phyloP scores from a whole-genome alignment of 306 rosid species.

The Corylus heterophylla region DNA sequence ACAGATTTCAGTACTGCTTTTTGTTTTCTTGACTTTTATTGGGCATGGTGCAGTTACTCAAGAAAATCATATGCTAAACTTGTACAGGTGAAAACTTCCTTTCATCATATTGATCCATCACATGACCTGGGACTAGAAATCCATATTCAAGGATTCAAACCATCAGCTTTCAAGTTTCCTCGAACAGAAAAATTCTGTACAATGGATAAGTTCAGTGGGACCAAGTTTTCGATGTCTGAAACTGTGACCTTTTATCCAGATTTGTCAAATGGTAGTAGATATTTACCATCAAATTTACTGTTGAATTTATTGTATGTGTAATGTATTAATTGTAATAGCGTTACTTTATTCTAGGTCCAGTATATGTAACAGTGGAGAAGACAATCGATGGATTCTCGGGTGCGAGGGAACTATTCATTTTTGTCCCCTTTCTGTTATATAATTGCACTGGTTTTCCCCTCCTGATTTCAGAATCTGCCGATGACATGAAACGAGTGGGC shows the following conservation, averaged over 20 bases:
- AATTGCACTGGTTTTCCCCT: conserved; percentile 85
- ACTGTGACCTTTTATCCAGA: conserved; percentile 54
- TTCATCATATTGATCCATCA: conserved; percentile 87
- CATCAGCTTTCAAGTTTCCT: conserved; percentile 66
- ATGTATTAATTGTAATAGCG: conserved; percentile 26
- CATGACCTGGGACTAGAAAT: conserved; percentile 82
- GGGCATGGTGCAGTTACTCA: conserved; percentile 11
- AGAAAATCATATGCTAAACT: conserved; percentile 11
- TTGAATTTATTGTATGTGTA: conserved; percentile 13
- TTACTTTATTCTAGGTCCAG: conserved; percentile 53
- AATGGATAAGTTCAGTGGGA: conserved; percentile 68
- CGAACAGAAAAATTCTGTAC: conserved; percentile 77
- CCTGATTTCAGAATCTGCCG: conserved; percentile 51
- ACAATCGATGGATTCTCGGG: conserved; percentile 83
- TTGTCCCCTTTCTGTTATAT: conserved; percentile 81
- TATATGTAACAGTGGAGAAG: conserved; percentile 76
- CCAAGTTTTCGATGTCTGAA: conserved; percentile 73
- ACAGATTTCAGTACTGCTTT: conserved; percentile 7
- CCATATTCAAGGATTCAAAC: conserved; percentile 63
- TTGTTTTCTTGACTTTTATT: conserved; percentile 9
- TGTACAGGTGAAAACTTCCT: conserved; percentile 66
- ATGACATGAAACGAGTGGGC: conserved; percentile 46
- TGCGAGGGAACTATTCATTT: conserved; percentile 71
- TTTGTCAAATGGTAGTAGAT: conserved; percentile 44
- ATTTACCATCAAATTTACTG: conserved; percentile 16